Base-by-base conservation (phyloP, 495 filamentous ascomycete genomes). In the Aspergillus affinis region DNA sequence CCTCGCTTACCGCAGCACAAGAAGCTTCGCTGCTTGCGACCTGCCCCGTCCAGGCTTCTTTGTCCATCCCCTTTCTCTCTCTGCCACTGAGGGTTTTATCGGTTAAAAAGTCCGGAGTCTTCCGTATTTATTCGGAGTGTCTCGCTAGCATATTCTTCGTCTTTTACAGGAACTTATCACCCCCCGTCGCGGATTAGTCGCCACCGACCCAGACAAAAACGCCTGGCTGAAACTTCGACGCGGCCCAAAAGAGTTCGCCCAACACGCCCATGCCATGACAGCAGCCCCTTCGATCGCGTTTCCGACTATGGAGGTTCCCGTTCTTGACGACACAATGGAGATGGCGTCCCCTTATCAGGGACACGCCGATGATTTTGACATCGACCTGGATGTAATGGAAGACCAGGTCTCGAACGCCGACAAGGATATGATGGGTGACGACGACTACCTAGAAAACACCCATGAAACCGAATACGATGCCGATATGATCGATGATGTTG, bases 311-410 rank as follows among this genome's bases (percentile, higher is more conserved):
- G 76, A 79, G 48, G 65, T 72, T n/a, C 72, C 75, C n/a, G 54
- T 57, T 20, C 55, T 67, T 27, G 76, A 79, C 50, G 76, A 80
- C 53, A 74, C 70, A 51, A 87, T 88, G 84, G 83, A 82, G 58
- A 78, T 83, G 71, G 79, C 74, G 18, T 79, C 78, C 47, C 78
- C 78, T 27, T 78, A 78, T 45, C 68, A 72, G 17, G 78, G 73
- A 2, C 72, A 75, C 46, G 82, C 78, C 47, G 87, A 90, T 66
- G 86, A 90, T 61, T 88, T 90, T 55, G 89, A 91, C 57, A 88
- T 91, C 63, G 88, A 91, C 62, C 77, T 91, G 62, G 88, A 92
- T 67, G 74, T 88, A 18, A 82, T 83, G 67, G 76, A 81, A 55
- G 82, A 79, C 47, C 75, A 82, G 29, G 68, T 64, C 44, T 74